Evolutionary conservation across 331 rosid species (phyloP).

Genomic region (Rhamnella rubrinervis): DNA sequence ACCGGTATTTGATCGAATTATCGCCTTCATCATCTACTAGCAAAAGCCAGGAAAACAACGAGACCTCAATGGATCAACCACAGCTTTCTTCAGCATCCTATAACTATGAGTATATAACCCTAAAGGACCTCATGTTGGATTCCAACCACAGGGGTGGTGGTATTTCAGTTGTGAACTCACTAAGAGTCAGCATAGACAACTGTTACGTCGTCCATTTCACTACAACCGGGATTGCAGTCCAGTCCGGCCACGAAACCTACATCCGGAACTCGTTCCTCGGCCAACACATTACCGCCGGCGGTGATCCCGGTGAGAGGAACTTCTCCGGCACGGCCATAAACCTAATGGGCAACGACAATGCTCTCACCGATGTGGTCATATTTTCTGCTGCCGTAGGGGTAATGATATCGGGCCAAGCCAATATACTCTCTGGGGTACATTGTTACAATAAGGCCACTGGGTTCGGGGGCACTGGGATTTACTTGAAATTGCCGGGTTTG

Average conservation of each 20-base stretch:
- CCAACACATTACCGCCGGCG: slow-evolving; percentile 89
- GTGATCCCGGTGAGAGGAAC: slow-evolving; percentile 47
- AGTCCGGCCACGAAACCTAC: slow-evolving; percentile 83
- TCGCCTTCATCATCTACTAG: slow-evolving; percentile 44
- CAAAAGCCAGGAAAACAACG: slow-evolving; percentile 5
- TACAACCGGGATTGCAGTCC: slow-evolving; percentile 64
- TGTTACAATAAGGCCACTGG: slow-evolving; percentile 94
- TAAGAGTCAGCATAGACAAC: slow-evolving; percentile 73
- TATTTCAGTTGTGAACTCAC: slow-evolving; percentile 70
- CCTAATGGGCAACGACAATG: slow-evolving; percentile 73
- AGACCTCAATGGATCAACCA: slow-evolving; percentile 11
- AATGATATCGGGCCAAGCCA: slow-evolving; percentile 67
- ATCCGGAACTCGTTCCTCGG: slow-evolving; percentile 86
- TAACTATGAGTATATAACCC: slow-evolving; percentile 69
- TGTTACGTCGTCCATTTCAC: slow-evolving; percentile 88
- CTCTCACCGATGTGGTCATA: slow-evolving; percentile 79
- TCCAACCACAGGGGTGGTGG: slow-evolving; percentile 87
- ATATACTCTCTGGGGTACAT: slow-evolving; percentile 69
- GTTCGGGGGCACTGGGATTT: slow-evolving; percentile 85
- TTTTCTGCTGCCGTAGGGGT: slow-evolving; percentile 75
- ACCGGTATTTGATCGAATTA: slow-evolving; percentile 66
- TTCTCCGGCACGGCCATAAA: slow-evolving; percentile 81
- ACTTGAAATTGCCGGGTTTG: slow-evolving; percentile 61
- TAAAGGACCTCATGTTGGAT: slow-evolving; percentile 70
- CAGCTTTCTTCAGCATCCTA: slow-evolving; percentile 49